Evolutionary conservation across 768 basidiomycete genomes (phyloP), one percentile per base, ranked within the genome.

Genomic region (Hypholoma sublateritium): DNA sequence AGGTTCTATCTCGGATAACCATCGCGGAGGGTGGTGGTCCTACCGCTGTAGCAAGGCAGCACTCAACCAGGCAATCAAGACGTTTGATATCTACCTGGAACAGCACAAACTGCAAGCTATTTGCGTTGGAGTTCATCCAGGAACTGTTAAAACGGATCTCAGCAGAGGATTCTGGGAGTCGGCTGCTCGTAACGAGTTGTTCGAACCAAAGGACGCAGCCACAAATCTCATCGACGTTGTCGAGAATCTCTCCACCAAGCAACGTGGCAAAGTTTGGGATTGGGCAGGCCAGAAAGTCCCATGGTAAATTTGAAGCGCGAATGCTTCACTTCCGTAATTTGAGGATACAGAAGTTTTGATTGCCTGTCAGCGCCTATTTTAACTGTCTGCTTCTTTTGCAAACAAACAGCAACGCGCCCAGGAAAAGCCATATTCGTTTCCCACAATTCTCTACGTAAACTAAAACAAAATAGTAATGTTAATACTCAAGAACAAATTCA

Each of bases 41-140:
- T 85, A 85, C 66, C 80, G 83, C 24, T 73, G 81, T 17, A 84
- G 83, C 50, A 86, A 85, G 66, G 80, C 84, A 0, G 83, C 84
- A 49, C 77, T 87, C 47, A 85, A 87, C 61, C 84, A 86, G 61
- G 77, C 80, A n/a, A 65, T 85, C 65, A 81, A 80, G 59, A 85
- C 83, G 16, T 85, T 84, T 60, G 82, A 87, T 66, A 59, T 80
- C 47, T 76, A 85, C 53, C 69, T 86, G 35, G 67, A 78, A 62
- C 71, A 76, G 69, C 77, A 78, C 60, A 76, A 74, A 49, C 70
- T 62, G 4, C 72, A 74, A 25, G 80, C 82, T 17, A 80, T 85
- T 45, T 79, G 77, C 60, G 75, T 84, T 22, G 82, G 81, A 5
- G 69, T 84, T 16, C 84, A 85, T 63, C 84, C 85, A 2, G 84